Percentiles rank a stretch among this genome's conserved stretches.
Conservation (phyloP, 1,284 basidiomycete species). For the Apiotrichum montevideense region DNA sequence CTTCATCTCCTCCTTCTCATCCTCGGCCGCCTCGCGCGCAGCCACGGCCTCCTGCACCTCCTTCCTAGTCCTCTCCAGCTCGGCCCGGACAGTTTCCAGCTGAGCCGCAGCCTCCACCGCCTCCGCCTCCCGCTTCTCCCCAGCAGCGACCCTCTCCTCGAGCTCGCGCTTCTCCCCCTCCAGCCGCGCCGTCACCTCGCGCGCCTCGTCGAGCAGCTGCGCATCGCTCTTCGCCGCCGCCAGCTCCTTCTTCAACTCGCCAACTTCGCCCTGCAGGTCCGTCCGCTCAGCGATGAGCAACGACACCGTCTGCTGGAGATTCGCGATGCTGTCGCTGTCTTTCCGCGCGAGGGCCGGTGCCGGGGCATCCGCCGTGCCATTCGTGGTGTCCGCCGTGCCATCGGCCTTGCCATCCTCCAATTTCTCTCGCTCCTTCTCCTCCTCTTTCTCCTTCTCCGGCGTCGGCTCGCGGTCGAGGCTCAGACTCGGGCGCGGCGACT, state of each 20-base stretch:
- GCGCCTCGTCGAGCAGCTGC: slow-evolving; percentile 31
- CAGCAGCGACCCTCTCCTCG: slow-evolving; percentile 11
- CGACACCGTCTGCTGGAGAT: slow-evolving; percentile 36
- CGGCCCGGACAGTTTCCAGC: slow-evolving; percentile 9
- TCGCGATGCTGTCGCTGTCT: slow-evolving; percentile 16
- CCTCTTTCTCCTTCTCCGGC: slow-evolving; percentile 4
- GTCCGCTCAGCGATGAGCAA: slow-evolving; percentile 37
- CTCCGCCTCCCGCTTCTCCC: slow-evolving; percentile 12
- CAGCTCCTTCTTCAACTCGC: slow-evolving; percentile 21
- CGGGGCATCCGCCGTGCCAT: not conserved
- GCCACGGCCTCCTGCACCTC: not conserved
- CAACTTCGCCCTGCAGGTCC: slow-evolving; percentile 31
- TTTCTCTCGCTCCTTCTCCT: slow-evolving; percentile 3
- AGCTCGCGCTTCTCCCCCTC: slow-evolving; percentile 34
- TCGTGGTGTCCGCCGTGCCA: not conserved
- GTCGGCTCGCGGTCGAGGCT: slow-evolving; percentile 19
- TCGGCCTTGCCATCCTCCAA: not conserved
- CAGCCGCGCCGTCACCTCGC: slow-evolving; percentile 25
- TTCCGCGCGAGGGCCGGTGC: not conserved
- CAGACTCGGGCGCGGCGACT: slow-evolving; percentile 28
- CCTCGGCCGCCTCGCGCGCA: slow-evolving; percentile 6
- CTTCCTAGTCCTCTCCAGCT: slow-evolving; percentile 7
- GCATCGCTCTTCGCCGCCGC: slow-evolving; percentile 26
- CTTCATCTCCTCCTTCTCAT: slow-evolving; percentile 11
- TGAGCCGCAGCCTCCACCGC: slow-evolving; percentile 13